These are phyloP conservation scores for Didymella glomerata DNA, from an alignment of 2,329 filamentous ascomycete species.

Conservation along the genomic window DNA sequence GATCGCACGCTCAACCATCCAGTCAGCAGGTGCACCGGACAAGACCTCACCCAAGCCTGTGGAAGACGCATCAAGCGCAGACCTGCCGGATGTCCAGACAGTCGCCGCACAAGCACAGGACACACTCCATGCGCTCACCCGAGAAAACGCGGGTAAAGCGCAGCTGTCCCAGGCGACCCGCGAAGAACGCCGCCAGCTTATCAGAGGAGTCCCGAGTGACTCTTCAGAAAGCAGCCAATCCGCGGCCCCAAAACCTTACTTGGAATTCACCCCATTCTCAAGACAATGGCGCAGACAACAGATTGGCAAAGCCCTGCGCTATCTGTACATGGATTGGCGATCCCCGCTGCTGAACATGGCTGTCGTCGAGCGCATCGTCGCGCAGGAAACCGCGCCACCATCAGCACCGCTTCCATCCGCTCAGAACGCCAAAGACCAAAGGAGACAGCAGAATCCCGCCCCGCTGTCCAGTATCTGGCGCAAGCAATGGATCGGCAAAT, in stretches of 20 bases:
- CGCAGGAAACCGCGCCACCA: background rate
- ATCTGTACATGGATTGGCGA: background rate
- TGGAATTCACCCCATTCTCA: background rate
- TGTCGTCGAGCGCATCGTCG: background rate
- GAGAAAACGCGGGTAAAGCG: background rate
- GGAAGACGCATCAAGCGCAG: background rate
- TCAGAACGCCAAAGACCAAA: too few relatives aligned
- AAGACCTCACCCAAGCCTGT: background rate
- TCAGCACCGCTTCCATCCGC: background rate
- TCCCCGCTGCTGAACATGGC: too few relatives aligned
- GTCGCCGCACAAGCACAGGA: slow-evolving; percentile 1
- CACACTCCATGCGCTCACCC: background rate
- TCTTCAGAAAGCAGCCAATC: background rate
- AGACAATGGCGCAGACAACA: background rate
- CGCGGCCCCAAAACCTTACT: background rate
- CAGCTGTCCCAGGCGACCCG: background rate
- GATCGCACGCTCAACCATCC: slow-evolving; percentile 31
- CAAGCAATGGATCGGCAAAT: background rate
- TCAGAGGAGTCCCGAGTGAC: background rate
- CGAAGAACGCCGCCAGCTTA: background rate
- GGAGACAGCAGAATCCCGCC: too few relatives aligned
- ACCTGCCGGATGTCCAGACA: background rate
- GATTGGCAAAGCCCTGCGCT: background rate
- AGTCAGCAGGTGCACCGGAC: background rate
- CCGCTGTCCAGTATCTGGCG: background rate